Percentiles rank a stretch among this genome's conserved stretches.
Evolutionary conservation across 192 early-diverging fungal genomes (phyloP).

Genomic region (Linnemannia zychae): DNA sequence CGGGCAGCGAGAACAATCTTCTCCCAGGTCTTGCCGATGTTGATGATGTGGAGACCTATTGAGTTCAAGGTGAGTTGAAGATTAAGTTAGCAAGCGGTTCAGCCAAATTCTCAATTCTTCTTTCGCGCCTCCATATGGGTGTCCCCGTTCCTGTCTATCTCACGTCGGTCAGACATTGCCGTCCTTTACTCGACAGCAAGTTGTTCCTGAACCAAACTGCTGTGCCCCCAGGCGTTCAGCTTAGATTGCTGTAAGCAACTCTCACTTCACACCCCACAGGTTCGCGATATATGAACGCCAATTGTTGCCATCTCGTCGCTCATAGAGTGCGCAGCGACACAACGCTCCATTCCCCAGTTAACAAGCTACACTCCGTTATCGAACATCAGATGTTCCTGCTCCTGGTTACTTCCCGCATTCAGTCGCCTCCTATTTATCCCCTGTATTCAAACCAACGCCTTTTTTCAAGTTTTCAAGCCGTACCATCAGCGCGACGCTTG

Average conservation of each 20-base stretch:
- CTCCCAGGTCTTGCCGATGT: constrained; percentile 99
- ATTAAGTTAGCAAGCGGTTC: background rate
- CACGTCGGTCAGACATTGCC: background rate
- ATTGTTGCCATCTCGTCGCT: background rate
- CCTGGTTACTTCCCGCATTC: background rate
- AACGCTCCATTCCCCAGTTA: too few relatives aligned
- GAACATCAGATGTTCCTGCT: background rate
- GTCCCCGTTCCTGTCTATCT: background rate
- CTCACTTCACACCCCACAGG: background rate
- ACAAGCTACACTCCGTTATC: too few relatives aligned
- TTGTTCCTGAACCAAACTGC: background rate
- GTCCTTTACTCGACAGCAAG: background rate
- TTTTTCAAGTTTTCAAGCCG: constrained; percentile 6
- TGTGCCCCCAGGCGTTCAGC: background rate
- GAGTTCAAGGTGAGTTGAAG: background rate
- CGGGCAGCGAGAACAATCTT: constrained; percentile 99
- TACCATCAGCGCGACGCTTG: constrained; percentile 97
- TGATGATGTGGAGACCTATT: constrained; percentile 96
- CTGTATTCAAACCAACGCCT: background rate
- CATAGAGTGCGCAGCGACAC: too few relatives aligned
- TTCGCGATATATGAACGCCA: background rate
- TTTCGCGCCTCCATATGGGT: background rate
- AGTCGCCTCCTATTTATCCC: background rate
- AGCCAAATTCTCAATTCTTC: background rate
- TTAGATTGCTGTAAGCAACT: background rate